Conservation (phyloP, 257 asterid species). For the Mitragyna speciosa region DNA sequence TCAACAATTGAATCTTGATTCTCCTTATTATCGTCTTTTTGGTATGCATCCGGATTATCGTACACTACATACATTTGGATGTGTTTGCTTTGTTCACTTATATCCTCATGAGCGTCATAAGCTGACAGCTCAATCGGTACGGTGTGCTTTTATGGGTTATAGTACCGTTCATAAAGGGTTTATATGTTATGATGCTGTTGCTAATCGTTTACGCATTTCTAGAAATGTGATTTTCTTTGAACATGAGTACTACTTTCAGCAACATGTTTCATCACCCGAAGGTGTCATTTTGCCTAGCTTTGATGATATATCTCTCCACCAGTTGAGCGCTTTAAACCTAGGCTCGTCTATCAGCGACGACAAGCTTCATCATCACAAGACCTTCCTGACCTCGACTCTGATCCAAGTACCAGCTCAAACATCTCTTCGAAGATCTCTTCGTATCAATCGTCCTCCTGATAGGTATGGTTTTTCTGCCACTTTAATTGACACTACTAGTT, state of each 20-base stretch:
- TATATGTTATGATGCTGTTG: background rate
- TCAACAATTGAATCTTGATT: background rate
- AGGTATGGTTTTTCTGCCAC: background rate
- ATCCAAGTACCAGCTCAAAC: no score
- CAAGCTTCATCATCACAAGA: no score
- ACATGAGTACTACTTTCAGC: background rate
- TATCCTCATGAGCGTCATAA: background rate
- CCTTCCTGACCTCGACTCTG: no score
- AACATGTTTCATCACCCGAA: background rate
- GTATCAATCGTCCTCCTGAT: background rate
- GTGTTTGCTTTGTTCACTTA: background rate
- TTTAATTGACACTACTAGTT: no score
- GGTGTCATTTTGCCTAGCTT: background rate
- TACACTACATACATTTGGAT: background rate
- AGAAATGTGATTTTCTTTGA: background rate
- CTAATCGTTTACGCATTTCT: background rate
- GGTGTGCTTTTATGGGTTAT: slow-evolving; percentile 1
- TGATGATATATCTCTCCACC: no score
- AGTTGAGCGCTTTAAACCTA: no score
- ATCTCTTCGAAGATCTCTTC: no score
- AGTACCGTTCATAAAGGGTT: background rate
- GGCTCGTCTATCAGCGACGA: no score
- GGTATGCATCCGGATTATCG: background rate
- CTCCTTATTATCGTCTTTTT: background rate
- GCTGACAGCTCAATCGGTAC: background rate